Percentiles rank a stretch among this genome's conserved stretches.
These are phyloP conservation scores for Talaromyces sp. DNA, from an alignment of 2,329 filamentous ascomycete genomes.

Conservation along the genomic window DNA sequence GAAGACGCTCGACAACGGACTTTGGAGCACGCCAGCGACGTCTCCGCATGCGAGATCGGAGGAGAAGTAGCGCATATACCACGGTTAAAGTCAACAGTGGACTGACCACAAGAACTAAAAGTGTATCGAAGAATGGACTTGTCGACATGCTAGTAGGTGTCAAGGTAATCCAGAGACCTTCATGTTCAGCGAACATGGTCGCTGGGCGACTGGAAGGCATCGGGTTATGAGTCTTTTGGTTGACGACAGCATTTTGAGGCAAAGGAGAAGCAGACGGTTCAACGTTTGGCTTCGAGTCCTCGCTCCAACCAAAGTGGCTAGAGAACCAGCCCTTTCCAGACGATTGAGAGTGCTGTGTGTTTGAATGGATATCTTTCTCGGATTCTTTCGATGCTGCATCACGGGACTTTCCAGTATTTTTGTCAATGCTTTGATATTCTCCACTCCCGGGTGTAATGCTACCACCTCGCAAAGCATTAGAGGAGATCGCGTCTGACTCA, in stretches of 20 bases:
- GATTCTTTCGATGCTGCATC: slow-evolving; percentile 15
- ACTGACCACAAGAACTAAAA: slow-evolving; percentile 94
- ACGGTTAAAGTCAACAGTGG: slow-evolving; percentile 89
- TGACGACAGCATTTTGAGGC: slow-evolving; percentile 12
- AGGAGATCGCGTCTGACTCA: slow-evolving; percentile 33
- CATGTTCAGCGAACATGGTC: slow-evolving; percentile 55
- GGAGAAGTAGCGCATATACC: slow-evolving; percentile 83
- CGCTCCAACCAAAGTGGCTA: slow-evolving; percentile 35
- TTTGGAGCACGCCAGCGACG: slow-evolving; percentile 97
- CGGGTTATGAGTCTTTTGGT: slow-evolving; percentile 22
- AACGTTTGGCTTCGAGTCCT: slow-evolving; percentile 17
- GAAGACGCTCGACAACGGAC: slow-evolving; percentile 90
- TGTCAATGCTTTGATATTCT: slow-evolving; percentile 61
- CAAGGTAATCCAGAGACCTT: slow-evolving; percentile 95
- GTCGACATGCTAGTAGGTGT: slow-evolving; percentile 85
- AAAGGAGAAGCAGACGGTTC: slow-evolving; percentile 17
- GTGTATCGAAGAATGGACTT: slow-evolving; percentile 92
- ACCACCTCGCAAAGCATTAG: slow-evolving; percentile 58
- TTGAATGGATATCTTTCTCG: slow-evolving; percentile 11
- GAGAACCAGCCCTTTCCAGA: slow-evolving; percentile 38
- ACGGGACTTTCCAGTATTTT: slow-evolving; percentile 23
- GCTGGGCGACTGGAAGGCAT: slow-evolving; percentile 22
- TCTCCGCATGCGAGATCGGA: slow-evolving; percentile 84
- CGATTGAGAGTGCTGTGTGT: slow-evolving; percentile 12
- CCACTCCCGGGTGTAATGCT: slow-evolving; percentile 73